Evolutionary conservation across 1,284 basidiomycete genomes (phyloP), one percentile per base, ranked within the genome.

Genomic region (Baeospora myosura): DNA sequence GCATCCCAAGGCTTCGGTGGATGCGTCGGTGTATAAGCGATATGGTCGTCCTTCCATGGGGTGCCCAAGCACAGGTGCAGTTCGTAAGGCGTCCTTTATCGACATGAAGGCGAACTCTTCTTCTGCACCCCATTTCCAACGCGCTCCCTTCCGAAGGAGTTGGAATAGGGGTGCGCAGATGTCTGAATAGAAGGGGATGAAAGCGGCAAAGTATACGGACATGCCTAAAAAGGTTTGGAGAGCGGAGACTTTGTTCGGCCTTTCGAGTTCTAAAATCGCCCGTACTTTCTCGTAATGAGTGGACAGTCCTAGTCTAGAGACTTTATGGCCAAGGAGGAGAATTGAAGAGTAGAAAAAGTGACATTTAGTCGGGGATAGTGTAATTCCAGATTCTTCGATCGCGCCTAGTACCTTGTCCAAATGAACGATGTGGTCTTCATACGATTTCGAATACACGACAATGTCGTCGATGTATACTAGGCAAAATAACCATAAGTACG

Each of bases 121-220:
- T 11, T 11, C 11, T 34, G 10, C 32, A 7, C 8, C 16, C 32
- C 32, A 34, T 7, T 34, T 34, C 32, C 32, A 34, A 11, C 7
- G 8, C 8, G 32, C 17, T 17, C 32, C 32, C 16, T 34, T 34
- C 32, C 32, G 8, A 7, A 34, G 16, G 8, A 10, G 8, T 17
- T 17, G 10, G 17, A 34, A 34, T 8, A 34, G 16, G 7, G 32
- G 32, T 34, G n/a, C n/a, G n/a, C n/a, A n/a, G n/a, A n/a, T n/a
- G n/a, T n/a, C n/a, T n/a, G n/a, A n/a, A 29, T 29, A 60, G 43
- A 46, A 60, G 5, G 57, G 57, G 12, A 63, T 55, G 44, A 53
- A 60, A 0, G 49, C n/a, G 1, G 58, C 52, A 41, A 59, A 60
- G 40, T 59, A 60, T 0, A 58, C 58, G 26, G n/a, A n/a, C n/a